These are phyloP conservation scores for Calonectria pauciramosa DNA, from an alignment of 2,329 filamentous ascomycete genomes.

Conservation along the genomic window DNA sequence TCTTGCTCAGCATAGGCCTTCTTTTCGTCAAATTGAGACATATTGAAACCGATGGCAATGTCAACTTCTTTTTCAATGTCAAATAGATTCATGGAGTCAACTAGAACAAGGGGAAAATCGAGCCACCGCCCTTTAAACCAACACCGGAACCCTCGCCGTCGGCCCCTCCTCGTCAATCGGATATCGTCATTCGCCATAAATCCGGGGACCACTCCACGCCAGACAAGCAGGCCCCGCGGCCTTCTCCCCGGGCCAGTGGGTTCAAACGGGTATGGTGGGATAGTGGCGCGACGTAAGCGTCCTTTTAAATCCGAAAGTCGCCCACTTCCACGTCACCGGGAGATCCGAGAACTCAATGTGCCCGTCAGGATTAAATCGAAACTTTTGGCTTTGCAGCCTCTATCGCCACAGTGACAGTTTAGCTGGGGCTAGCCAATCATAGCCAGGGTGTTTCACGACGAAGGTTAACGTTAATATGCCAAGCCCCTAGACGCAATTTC, in stretches of 20 bases:
- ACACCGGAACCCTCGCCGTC: not conserved
- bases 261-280: conserved; percentile 10
- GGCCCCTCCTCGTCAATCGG: conserved; percentile 7
- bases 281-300: not conserved
- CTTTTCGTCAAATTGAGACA: conserved; percentile 52
- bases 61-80: not conserved
- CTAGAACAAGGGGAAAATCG: not conserved
- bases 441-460: not conserved
- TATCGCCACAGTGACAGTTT: not conserved
- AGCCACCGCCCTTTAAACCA: not conserved
- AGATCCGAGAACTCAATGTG: not conserved
- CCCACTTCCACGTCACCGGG: not conserved
- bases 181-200: conserved; percentile 5
- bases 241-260: conserved; percentile 34
- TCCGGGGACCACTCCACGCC: conserved; percentile 23
- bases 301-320: not conserved
- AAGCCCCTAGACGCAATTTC: not conserved
- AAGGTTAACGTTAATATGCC: not conserved
- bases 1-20: conserved; percentile 59
- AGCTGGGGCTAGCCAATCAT: not conserved
- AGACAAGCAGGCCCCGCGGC: conserved; percentile 24
- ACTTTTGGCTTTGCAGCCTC: not conserved
- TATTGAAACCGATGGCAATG: conserved; percentile 12
- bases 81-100: not conserved
- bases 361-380: not conserved